A percentile compares a stretch with the other conserved stretches of the same genome.
Evolutionary conservation across 257 asterid species (phyloP).

Genomic region (Solanum tarapatanum): DNA sequence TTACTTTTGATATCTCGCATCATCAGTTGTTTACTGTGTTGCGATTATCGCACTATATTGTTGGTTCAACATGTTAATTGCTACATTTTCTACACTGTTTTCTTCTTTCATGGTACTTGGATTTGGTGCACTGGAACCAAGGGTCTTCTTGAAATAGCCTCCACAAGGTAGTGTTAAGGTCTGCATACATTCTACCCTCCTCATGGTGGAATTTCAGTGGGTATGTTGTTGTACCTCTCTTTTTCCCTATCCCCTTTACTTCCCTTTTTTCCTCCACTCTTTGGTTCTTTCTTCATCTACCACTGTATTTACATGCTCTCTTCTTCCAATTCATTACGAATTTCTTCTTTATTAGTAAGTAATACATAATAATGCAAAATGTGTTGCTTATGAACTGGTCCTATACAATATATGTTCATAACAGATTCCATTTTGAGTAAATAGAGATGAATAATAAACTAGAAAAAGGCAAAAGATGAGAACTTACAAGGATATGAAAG

Average conservation of each 20-base stretch:
- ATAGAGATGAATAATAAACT: background rate
- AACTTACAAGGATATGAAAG: conserved; percentile 61
- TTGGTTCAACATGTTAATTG: background rate
- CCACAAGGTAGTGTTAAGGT: background rate
- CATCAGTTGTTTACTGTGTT: background rate
- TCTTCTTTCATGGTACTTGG: background rate
- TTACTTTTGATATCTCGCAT: background rate
- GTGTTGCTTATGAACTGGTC: background rate
- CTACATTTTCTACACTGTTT: background rate
- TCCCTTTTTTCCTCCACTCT: background rate
- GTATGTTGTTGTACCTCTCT: background rate
- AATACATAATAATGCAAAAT: background rate
- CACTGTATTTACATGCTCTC: background rate
- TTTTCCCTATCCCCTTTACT: background rate
- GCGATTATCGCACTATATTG: background rate
- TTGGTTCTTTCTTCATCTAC: background rate
- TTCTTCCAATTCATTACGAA: background rate
- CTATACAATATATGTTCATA: background rate
- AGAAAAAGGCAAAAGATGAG: background rate
- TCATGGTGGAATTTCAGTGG: background rate
- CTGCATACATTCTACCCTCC: background rate
- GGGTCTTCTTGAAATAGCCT: background rate
- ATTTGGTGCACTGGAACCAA: background rate
- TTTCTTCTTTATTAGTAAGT: background rate
- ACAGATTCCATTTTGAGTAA: background rate